Evolutionary conservation across 2,329 filamentous ascomycete genomes (phyloP), one percentile per base, ranked within the genome.

Genomic region (Cladophialophora psammophila): DNA sequence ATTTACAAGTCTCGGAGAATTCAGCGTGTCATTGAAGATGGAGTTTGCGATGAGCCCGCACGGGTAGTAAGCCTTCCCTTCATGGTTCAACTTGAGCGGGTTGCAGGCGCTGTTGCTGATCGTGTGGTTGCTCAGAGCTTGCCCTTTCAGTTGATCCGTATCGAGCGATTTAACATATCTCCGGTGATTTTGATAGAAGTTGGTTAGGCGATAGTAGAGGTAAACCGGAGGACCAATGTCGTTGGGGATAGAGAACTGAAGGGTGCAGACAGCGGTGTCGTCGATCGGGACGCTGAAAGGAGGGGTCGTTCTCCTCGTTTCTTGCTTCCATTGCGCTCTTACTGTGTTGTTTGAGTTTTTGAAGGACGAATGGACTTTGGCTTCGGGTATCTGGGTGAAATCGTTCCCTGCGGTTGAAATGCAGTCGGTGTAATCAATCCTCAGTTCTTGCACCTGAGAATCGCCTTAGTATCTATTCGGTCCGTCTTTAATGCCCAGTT

Each of bases 121-220:
- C 1, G 86, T 85, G 40, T 72, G 73, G 65, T 85, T 86, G 36
- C 83, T 82, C 18, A 91, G 85, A 10, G 84, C 85, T 5, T 88
- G 83, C 54, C 94, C 95, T 72, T 90, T 91, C 61, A 99, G 84
- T 79, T 99, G 95, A 60, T 91, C 85, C 65, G 90, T 86, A 75
- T 94, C 91, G 75, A 96, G 91, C 1, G 92, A 96, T 76, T 93
- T 91, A 68, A 97, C 95, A 74, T 99, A 99, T 79, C 94, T 90
- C 72, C 95, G 91, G 78, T 99, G 95, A 78, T 99, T 99, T 80
- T 99, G 95, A 83, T 98, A 98, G 82, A 99, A 99, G 81, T 98
- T 97, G 65, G 93, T 94, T 70, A 99, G 88, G 73, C 91, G 91
- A 80, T 99, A 99, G 83, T 97, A 99, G 79, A 98, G 88, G 68